Conservation (phyloP, 768 basidiomycete genomes). For the Leucocoprinus leucothites region DNA sequence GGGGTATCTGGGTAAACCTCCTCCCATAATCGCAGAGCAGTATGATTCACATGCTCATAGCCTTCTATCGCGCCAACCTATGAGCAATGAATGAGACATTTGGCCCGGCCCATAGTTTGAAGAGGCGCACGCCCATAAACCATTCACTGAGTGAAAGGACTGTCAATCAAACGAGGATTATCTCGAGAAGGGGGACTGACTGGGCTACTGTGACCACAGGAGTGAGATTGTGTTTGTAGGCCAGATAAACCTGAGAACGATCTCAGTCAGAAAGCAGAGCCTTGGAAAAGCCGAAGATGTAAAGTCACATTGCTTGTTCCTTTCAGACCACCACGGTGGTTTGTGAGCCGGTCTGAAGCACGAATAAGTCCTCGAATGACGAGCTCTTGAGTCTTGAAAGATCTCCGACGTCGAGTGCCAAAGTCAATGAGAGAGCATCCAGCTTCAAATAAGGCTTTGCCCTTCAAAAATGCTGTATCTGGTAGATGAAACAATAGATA, state of each 20-base stretch:
- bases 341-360: conserved; percentile 45
- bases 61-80: conserved; percentile 83
- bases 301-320: conserved; percentile 87
- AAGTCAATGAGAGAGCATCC: conserved; percentile 82
- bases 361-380: conserved; percentile 67
- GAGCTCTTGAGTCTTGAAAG: conserved; percentile 70
- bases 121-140: conserved; percentile 76
- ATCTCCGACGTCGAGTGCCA: conserved; percentile 80
- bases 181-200: too few species aligned
- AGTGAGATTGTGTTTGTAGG: conserved; percentile 61
- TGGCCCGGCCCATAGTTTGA: background rate
- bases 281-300: background rate
- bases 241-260: conserved; percentile 70
- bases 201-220: conserved; percentile 86
- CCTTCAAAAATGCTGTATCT: conserved; percentile 80
- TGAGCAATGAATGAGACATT: conserved; percentile 1
- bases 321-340: conserved; percentile 47
- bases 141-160: conserved; percentile 53
- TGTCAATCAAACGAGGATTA: background rate
- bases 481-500: conserved; percentile 3
- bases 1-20: background rate
- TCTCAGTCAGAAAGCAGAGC: background rate
- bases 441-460: conserved; percentile 51
- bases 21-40: conserved; percentile 24
- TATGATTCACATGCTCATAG: conserved; percentile 71